phyloP scores from a whole-genome alignment of 2,329 filamentous ascomycete genomes.

The Helotiales sp. region DNA sequence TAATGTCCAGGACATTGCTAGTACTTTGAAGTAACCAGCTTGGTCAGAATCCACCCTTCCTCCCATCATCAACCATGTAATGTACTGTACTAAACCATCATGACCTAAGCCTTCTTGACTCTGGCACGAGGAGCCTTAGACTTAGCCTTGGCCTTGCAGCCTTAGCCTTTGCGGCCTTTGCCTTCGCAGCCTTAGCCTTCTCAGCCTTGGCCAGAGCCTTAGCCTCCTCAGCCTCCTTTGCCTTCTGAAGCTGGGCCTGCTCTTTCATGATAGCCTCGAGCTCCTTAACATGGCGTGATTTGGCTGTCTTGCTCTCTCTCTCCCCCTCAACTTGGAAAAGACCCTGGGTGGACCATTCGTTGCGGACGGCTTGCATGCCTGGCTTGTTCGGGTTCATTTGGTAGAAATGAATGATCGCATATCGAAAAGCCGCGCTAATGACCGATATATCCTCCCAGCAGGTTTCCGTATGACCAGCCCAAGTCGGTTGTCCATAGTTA shows the following conservation, averaged over 20 bases:
- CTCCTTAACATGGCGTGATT: not conserved
- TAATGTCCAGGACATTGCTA: not conserved
- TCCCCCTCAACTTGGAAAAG: too few relatives aligned
- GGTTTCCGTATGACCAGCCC: not conserved
- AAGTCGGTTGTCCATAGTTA: too few relatives aligned
- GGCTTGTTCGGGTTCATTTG: not conserved
- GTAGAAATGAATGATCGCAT: conserved; percentile 7
- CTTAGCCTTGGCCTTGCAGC: not conserved
- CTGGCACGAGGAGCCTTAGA: not conserved
- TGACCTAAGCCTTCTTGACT: not conserved
- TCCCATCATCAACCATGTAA: too few relatives aligned
- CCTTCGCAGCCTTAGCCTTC: not conserved
- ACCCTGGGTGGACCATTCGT: too few relatives aligned
- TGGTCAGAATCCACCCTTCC: not conserved
- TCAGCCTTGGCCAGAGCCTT: not conserved
- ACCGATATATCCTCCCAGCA: conserved; percentile 17
- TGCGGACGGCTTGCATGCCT: conserved; percentile 13
- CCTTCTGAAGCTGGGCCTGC: not conserved
- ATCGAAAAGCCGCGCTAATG: not conserved
- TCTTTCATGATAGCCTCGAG: not conserved
- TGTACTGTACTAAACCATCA: too few relatives aligned
- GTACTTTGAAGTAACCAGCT: not conserved
- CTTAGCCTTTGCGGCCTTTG: not conserved
- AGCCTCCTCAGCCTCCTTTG: not conserved
- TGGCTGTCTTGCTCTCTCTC: not conserved